Conservation (phyloP, 805 yeast genomes). For the Spathaspora hagerdaliae region DNA sequence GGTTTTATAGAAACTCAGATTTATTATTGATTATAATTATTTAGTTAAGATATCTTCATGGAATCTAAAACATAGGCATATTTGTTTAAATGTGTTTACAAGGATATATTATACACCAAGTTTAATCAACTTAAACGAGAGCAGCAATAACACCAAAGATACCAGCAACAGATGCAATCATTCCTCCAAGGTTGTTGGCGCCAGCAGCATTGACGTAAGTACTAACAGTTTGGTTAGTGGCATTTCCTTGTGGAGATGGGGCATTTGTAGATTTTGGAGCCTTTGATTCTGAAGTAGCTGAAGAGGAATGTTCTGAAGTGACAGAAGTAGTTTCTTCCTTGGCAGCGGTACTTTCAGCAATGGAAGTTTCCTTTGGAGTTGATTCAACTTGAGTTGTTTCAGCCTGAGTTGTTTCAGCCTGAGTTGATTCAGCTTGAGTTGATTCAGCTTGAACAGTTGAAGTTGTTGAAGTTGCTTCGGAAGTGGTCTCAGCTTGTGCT, state of each 20-base stretch:
- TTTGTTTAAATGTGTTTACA: too few relatives aligned
- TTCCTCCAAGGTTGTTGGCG: background rate
- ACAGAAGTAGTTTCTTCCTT: background rate
- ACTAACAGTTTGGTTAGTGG: background rate
- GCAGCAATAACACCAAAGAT: conserved; percentile 6
- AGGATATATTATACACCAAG: background rate
- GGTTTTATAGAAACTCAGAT: too few relatives aligned
- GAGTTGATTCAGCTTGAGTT: background rate
- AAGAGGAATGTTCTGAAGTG: background rate
- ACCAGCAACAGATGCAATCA: conserved; percentile 4
- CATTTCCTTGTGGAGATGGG: background rate
- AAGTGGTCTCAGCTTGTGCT: conserved; percentile 12
- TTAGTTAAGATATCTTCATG: too few relatives aligned
- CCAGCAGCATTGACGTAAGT: conserved; percentile 2
- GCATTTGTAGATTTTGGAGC: background rate
- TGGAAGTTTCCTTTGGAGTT: conserved; percentile 15
- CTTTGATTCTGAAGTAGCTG: background rate
- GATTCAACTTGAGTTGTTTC: background rate
- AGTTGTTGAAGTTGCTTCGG: conserved; percentile 1
- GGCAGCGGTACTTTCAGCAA: conserved; percentile 74
- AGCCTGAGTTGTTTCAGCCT: background rate
- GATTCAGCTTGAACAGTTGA: conserved; percentile 1
- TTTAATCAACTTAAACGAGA: conserved; percentile 1
- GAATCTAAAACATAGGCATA: too few relatives aligned
- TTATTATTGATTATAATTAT: too few relatives aligned